phyloP scores from a whole-genome alignment of 306 rosid species.

The Citrullus colocynthis region DNA sequence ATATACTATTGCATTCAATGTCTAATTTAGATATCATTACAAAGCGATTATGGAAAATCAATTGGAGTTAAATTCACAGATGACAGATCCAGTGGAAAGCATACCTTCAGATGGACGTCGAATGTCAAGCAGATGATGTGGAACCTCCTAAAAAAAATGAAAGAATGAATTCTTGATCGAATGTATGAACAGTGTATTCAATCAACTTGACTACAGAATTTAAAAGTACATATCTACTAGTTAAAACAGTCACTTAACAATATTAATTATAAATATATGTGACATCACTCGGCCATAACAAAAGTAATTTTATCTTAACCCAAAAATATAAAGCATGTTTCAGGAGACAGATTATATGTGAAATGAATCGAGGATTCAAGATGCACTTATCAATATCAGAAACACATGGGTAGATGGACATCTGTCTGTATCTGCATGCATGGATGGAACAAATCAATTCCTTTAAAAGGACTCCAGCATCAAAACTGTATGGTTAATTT shows the following conservation, averaged over 20 bases:
- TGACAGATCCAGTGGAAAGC: constrained; percentile 18
- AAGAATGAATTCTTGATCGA: background rate
- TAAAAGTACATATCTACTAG: background rate
- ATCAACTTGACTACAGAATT: background rate
- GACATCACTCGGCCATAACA: background rate
- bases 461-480: background rate
- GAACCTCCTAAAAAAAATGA: constrained; percentile 54
- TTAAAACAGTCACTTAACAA: background rate
- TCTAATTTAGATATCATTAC: background rate
- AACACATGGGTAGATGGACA: background rate
- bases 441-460: background rate
- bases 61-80: constrained; percentile 1
- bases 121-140: constrained; percentile 74
- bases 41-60: background rate
- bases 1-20: background rate
- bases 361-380: background rate
- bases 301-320: background rate
- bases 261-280: background rate
- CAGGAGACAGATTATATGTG: no score
- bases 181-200: background rate
- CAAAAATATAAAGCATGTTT: background rate
- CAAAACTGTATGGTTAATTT: background rate
- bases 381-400: background rate
- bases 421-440: background rate
- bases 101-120: constrained; percentile 74